These are phyloP conservation scores for Eutypa lata DNA, from an alignment of 2,329 filamentous ascomycete species.

Conservation along the genomic window DNA sequence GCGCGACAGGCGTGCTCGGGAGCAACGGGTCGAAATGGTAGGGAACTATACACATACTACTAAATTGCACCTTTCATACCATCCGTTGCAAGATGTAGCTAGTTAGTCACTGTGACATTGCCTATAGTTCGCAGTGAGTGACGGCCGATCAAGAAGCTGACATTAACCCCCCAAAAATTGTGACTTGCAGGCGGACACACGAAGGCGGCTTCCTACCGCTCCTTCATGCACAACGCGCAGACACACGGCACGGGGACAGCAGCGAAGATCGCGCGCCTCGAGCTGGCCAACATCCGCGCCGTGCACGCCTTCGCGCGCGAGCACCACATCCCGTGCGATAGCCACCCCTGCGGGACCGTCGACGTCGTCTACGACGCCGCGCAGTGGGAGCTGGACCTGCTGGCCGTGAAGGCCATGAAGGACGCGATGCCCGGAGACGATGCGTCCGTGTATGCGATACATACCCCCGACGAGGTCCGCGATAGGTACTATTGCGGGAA, in stretches of 20 bases:
- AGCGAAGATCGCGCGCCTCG: constrained; percentile 46
- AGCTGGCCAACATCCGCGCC: constrained; percentile 51
- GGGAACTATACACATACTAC: neutral
- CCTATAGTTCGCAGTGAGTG: too few relatives aligned
- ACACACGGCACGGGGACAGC: constrained; percentile 47
- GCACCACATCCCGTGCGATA: constrained; percentile 48
- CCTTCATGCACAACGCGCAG: constrained; percentile 44
- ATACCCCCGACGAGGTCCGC: constrained; percentile 38
- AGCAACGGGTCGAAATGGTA: constrained; percentile 59
- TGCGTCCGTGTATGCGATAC: constrained; percentile 42
- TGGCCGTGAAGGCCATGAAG: constrained; percentile 42
- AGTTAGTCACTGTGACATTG: too few relatives aligned
- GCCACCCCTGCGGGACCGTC: constrained; percentile 48
- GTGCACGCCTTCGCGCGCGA: constrained; percentile 51
- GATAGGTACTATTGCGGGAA: constrained; percentile 35
- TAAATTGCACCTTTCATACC: too few relatives aligned
- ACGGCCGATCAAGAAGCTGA: too few relatives aligned
- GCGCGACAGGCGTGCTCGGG: constrained; percentile 64
- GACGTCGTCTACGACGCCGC: constrained; percentile 54
- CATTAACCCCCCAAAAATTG: too few relatives aligned
- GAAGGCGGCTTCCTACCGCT: constrained; percentile 43
- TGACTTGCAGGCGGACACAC: constrained; percentile 36
- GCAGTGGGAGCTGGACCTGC: constrained; percentile 35
- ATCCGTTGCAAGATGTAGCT: too few relatives aligned
- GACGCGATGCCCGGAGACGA: constrained; percentile 39